Base-by-base conservation (phyloP, 192 early-diverging fungal species). In the Podila epigama region DNA sequence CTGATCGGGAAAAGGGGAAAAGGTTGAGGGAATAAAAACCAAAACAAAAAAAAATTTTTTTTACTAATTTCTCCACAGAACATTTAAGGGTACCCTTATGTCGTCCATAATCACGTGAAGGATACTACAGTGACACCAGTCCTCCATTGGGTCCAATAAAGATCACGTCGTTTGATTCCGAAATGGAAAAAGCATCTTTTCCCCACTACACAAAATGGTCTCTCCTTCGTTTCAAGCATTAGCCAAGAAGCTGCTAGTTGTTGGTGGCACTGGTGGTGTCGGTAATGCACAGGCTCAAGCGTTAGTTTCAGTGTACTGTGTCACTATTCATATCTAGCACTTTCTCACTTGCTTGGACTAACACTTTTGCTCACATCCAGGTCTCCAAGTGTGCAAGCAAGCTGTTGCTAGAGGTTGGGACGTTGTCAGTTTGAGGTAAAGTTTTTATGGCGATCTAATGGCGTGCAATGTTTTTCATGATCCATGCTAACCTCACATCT, bases 401-500 rank as follows among this genome's bases (percentile, higher is more conserved):
- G 78, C 85, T 4, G 82, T 70, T 28, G 60, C 66, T 20, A 64
- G 80, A 44, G 83, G 82, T 5, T 85, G 82, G 82, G 82, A 82
- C 53, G 81, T 80, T 8, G 68, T 82, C n/a, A 86, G 85, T 53
- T 71, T 86, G 40, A 86, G 85, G 85, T 86, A 84, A 39, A 6
- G 31, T 5, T n/a, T 22, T 9, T 22, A 48, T 20, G 2, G n/a
- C 0, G 12, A 48, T 51, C 31, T 2, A 51, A 1, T 4, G 32
- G 12, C 20, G 9, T 22, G 3, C 3, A 8, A 3, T 57, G 10
- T 9, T 32, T 59, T 33, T 13, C 18, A 8, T 41, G 3, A 57
- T 5, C 55, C 16, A 33, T 15, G 31, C 12, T 20, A 18, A 25
- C 22, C 18, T 15, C 20, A 13, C 8, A 11, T 55, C 5, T 44